A percentile compares a stretch with the other conserved stretches of the same genome.
phyloP scores from a whole-genome alignment of 441 rosid genomes.

The Viola pubescens region DNA sequence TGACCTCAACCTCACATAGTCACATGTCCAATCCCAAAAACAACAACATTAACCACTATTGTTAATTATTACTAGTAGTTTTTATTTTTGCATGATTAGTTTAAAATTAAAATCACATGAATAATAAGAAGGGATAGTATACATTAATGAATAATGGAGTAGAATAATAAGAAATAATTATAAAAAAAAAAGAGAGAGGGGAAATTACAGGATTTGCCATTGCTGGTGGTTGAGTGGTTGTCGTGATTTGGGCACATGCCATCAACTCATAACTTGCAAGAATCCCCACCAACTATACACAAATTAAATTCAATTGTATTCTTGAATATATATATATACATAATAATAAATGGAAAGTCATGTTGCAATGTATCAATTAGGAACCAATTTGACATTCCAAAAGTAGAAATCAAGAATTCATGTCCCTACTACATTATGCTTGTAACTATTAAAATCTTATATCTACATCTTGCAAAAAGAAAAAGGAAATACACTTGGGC shows the following conservation, averaged over 20 bases:
- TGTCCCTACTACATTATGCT: too few relatives aligned
- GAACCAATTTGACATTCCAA: too few relatives aligned
- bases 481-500: too few relatives aligned
- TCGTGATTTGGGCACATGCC: constrained; percentile 40
- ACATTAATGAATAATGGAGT: constrained; percentile 3
- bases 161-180: constrained; percentile 5
- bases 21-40: constrained; percentile 22
- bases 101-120: constrained; percentile 21
- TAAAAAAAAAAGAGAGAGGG: constrained; percentile 15
- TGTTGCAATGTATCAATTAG: too few relatives aligned
- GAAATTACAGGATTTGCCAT: constrained; percentile 14
- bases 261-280: constrained; percentile 16
- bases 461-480: too few relatives aligned
- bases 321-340: too few relatives aligned
- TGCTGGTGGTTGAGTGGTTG: constrained; percentile 32
- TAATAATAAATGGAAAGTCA: too few relatives aligned
- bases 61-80: neutral
- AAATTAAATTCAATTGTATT: too few relatives aligned
- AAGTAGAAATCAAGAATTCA: too few relatives aligned
- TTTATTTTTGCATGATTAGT: constrained; percentile 18
- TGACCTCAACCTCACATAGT: constrained; percentile 19
- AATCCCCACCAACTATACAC: constrained; percentile 10
- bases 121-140: constrained; percentile 1
- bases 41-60: constrained; percentile 5
- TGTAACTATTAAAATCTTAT: too few relatives aligned